Base-by-base conservation (phyloP, 1,139 yeast genomes). In the Nakaseomyces glabratus region DNA sequence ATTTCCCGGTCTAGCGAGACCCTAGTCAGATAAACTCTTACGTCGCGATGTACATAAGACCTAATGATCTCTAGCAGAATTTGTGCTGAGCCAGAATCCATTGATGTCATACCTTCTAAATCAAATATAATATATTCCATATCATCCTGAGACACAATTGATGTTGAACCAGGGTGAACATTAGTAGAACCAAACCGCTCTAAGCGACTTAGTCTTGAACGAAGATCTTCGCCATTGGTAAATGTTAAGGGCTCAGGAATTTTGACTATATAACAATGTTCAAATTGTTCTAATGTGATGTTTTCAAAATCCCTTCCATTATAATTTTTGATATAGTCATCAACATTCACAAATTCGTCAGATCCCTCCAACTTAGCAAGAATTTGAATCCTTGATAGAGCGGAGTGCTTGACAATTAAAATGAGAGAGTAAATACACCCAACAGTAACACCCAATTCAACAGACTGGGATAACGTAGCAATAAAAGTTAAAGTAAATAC, bases 211-310 rank as follows among this genome's bases (percentile, higher is more conserved):
- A 90, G 64, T 19, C 97, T 64, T 32, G 79, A 67, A 41, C 82
- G 75, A 45, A 90, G 64, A 52, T 88, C 96, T 40, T 80, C 82
- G 12, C 93, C 74, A 53, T 90, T 90, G 24, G 95, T 86, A 57
- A 90, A 90, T 1, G 94, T 85, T 39, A 90, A 63, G 1, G 97
- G 96, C 52, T 90, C 97, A 0, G 97, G 93, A 24, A 90, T 76
- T 47, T 80, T 84, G 21, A 88, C 81, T 31, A 88, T 80, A 34
- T 90, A 64, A 49, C 94, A 82, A 1, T 93, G 94, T 51, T 82
- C 90, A 31, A 84, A 68, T 44, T 84, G 88, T 51, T 82, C 90
- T 2, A 35, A 28, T 15, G 44, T 35, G 13, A 38, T 24, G 24
- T 41, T 58, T 51, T 35, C 35, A 14, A 11, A 14, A 16, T 26